These are phyloP conservation scores for Hortiboletus campestris DNA, from an alignment of 768 basidiomycete genomes.

Conservation along the genomic window DNA sequence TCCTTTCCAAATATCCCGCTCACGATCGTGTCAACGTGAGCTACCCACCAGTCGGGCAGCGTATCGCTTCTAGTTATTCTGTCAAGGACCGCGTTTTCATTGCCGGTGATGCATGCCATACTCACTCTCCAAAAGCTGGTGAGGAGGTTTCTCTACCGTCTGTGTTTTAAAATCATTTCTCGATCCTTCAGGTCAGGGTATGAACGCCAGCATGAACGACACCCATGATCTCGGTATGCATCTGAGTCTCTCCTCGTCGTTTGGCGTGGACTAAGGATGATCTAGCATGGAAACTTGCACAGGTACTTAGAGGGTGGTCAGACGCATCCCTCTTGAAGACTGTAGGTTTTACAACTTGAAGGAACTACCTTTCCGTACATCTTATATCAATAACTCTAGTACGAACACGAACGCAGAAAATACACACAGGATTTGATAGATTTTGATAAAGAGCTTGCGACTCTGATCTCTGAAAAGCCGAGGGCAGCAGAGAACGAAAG, in stretches of 20 bases:
- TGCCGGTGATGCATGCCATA: constrained; percentile 73
- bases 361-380: neutral
- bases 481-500: constrained; percentile 40
- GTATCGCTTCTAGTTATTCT: constrained; percentile 64
- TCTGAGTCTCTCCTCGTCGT: neutral
- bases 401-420: constrained; percentile 64
- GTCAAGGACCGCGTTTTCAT: constrained; percentile 69
- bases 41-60: constrained; percentile 57
- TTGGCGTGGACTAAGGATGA: constrained; percentile 48
- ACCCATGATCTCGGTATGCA: constrained; percentile 61
- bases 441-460: constrained; percentile 65
- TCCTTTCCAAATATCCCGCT: neutral
- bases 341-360: constrained; percentile 28
- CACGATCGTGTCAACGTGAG: neutral
- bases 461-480: constrained; percentile 69
- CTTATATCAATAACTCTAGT: constrained; percentile 37
- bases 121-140: constrained; percentile 68
- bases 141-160: neutral
- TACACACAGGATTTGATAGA: constrained; percentile 71
- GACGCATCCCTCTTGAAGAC: constrained; percentile 38
- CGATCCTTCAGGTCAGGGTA: constrained; percentile 56
- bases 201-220: constrained; percentile 79
- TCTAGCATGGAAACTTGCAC: constrained; percentile 47
- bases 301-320: constrained; percentile 44
- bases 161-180: neutral